A percentile compares a stretch with the other conserved stretches of the same genome.
These are phyloP conservation scores for Crithidia thermophila DNA, from an alignment of 208 protist genomes.

Conservation along the genomic window DNA sequence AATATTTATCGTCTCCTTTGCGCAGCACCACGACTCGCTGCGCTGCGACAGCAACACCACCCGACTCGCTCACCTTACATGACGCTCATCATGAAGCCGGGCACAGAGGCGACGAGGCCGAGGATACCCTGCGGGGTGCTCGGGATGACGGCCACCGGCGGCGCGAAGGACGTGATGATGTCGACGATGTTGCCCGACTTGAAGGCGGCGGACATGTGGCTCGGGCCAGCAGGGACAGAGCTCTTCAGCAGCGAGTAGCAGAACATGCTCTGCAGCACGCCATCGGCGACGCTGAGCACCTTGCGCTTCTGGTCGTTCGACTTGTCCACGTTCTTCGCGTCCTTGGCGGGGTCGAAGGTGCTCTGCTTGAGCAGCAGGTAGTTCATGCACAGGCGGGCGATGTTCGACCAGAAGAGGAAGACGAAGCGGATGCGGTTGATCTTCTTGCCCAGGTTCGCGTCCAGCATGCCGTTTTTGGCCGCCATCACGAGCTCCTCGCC, in stretches of 20 bases:
- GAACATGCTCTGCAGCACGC: slow-evolving; percentile 71
- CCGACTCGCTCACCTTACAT: slow-evolving; percentile 27
- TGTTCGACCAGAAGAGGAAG: slow-evolving; percentile 88
- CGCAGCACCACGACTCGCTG: too few species aligned
- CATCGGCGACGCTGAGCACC: slow-evolving; percentile 59
- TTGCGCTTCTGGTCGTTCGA: slow-evolving; percentile 60
- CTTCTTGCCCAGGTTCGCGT: slow-evolving; percentile 34
- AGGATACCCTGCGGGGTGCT: slow-evolving; percentile 70
- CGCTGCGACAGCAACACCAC: too few species aligned
- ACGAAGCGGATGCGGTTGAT: slow-evolving; percentile 74
- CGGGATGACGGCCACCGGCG: slow-evolving; percentile 47
- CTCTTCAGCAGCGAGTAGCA: slow-evolving; percentile 73
- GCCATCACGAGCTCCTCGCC: slow-evolving; percentile 79
- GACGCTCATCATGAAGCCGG: slow-evolving; percentile 63
- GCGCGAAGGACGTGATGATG: slow-evolving; percentile 63
- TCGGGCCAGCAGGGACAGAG: slow-evolving; percentile 52
- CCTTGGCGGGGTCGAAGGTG: slow-evolving; percentile 48
- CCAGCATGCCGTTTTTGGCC: slow-evolving; percentile 52
- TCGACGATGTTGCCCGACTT: slow-evolving; percentile 46
- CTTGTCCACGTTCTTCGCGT: slow-evolving; percentile 44
- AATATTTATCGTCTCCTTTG: too few species aligned
- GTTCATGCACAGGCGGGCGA: slow-evolving; percentile 66
- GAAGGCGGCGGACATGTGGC: slow-evolving; percentile 42
- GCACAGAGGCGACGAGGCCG: slow-evolving; percentile 67
- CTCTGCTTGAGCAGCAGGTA: slow-evolving; percentile 55